Evolutionary conservation across 176 grass and related monocot genomes (phyloP).

Genomic region (Echinochloa phyllopogon): DNA sequence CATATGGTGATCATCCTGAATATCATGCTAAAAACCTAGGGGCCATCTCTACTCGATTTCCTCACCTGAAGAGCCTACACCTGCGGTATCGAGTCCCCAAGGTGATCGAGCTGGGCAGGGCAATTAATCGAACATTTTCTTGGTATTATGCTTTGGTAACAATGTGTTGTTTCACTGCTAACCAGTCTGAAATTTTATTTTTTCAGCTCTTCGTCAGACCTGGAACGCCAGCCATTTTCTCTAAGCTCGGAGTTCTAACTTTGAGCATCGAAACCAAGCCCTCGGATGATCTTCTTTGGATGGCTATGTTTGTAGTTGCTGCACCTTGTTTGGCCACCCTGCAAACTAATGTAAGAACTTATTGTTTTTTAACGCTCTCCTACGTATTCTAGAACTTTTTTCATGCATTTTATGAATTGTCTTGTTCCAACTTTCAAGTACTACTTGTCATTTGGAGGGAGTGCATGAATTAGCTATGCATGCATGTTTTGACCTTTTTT

Average conservation of each 20-base stretch:
- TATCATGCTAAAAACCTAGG: background rate
- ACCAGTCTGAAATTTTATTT: background rate
- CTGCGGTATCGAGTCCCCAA: background rate
- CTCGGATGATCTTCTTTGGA: constrained; percentile 10
- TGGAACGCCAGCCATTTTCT: background rate
- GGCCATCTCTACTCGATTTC: constrained; percentile 11
- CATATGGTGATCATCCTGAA: background rate
- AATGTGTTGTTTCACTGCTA: background rate
- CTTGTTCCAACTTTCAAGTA: background rate
- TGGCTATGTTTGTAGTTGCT: background rate
- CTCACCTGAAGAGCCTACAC: background rate
- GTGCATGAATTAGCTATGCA: background rate
- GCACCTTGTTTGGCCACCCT: background rate
- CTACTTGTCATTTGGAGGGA: background rate
- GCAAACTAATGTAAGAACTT: background rate
- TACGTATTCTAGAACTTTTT: too few relatives aligned
- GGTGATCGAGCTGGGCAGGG: background rate
- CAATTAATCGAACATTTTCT: background rate
- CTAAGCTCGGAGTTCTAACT: constrained; percentile 2
- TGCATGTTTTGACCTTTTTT: background rate
- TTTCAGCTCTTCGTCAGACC: background rate
- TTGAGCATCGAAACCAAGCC: constrained; percentile 3
- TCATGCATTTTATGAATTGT: background rate
- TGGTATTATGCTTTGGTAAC: too few relatives aligned
- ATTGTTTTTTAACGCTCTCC: background rate